Evolutionary conservation across 2,329 filamentous ascomycete genomes (phyloP).

Genomic region (Sporothrix dimorphospora): DNA sequence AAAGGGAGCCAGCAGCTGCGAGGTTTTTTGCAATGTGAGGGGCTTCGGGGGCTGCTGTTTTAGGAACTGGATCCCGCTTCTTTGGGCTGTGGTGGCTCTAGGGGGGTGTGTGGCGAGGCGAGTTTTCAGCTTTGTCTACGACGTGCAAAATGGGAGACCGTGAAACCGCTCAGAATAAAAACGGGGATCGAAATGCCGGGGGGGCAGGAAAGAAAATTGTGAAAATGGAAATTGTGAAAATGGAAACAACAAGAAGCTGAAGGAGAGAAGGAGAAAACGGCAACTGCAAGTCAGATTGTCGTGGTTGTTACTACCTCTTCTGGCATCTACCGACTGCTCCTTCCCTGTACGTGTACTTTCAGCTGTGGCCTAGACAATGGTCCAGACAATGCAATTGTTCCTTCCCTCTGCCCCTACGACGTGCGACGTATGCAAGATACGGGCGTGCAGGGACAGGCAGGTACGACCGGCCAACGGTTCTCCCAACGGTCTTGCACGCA

Average conservation of each 20-base stretch:
- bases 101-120: conserved; percentile 11
- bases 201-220: background rate
- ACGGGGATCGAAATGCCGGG: background rate
- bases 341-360: background rate
- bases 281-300: conserved; percentile 7
- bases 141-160: background rate
- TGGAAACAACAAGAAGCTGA: background rate
- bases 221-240: background rate
- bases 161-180: conserved; percentile 9
- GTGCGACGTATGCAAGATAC: conserved; percentile 5
- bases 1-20: background rate
- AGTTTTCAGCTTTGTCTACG: background rate
- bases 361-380: background rate
- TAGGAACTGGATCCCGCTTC: conserved; percentile 26
- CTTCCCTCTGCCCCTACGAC: conserved; percentile 15
- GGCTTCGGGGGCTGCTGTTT: conserved; percentile 24
- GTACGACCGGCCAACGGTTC: background rate
- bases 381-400: conserved; percentile 6
- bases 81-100: background rate
- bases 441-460: conserved; percentile 8
- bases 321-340: background rate
- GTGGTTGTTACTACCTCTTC: background rate
- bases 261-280: background rate
- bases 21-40: conserved; percentile 10
- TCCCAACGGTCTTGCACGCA: background rate